Evolutionary conservation across 2,329 filamentous ascomycete species (phyloP).

Genomic region (Aspergillus hiratsukae): DNA sequence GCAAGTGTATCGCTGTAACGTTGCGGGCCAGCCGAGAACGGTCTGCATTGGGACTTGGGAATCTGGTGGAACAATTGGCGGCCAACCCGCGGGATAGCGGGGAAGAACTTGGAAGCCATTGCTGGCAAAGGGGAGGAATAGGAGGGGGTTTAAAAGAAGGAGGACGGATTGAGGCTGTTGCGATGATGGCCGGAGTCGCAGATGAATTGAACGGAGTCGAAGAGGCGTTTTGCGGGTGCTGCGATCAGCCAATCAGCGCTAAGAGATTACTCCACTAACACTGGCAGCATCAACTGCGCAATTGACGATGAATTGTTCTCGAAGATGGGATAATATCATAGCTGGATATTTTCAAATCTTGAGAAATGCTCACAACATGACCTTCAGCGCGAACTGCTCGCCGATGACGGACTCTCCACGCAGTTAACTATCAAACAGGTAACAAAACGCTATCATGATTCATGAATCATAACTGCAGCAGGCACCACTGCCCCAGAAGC

Average conservation of each 20-base stretch:
- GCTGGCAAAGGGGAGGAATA: conserved; percentile 16
- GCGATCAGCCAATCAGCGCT: conserved; percentile 30
- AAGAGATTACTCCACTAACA: conserved; percentile 27
- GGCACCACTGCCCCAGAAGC: not conserved
- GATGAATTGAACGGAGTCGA: conserved; percentile 25
- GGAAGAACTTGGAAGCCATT: conserved; percentile 82
- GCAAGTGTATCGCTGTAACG: conserved; percentile 68
- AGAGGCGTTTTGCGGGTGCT: conserved; percentile 31
- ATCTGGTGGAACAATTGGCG: conserved; percentile 61
- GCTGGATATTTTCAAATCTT: not conserved
- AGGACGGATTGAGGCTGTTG: not conserved
- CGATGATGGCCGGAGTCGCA: conserved; percentile 6
- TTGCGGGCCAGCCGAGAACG: conserved; percentile 65
- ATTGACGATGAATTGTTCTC: not conserved
- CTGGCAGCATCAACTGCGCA: not conserved
- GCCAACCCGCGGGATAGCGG: conserved; percentile 66
- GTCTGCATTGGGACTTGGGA: conserved; percentile 63
- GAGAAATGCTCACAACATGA: not conserved
- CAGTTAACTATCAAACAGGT: not conserved
- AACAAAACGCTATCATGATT: not conserved
- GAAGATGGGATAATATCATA: not conserved
- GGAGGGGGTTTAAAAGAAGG: conserved; percentile 12
- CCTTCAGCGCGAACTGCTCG: not conserved
- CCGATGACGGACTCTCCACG: not conserved
- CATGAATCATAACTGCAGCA: not conserved